Conservation (phyloP, 495 filamentous ascomycete species). For the Xylaria palmicola region DNA sequence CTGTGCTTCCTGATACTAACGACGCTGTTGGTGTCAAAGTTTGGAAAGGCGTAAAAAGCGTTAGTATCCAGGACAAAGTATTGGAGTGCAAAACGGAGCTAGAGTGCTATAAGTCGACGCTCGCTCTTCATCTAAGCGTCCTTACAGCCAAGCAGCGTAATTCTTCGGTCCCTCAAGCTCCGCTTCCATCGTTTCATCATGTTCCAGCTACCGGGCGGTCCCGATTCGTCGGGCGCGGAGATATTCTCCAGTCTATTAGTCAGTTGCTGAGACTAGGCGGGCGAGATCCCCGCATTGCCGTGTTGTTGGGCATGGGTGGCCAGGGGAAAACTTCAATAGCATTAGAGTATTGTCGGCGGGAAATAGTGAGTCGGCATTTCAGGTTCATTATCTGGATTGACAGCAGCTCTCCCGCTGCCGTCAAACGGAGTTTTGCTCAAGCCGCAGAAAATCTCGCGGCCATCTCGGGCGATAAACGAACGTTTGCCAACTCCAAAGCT, state of each 20-base stretch:
- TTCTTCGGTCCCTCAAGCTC: neutral
- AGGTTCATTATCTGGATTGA: conserved; percentile 4
- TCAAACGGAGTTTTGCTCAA: neutral
- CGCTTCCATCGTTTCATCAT: neutral
- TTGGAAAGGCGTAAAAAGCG: neutral
- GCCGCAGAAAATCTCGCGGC: neutral
- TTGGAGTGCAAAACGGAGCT: neutral
- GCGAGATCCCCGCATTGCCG: conserved; percentile 1
- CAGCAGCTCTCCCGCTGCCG: neutral
- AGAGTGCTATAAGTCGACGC: conserved; percentile 5
- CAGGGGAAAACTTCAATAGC: conserved; percentile 3
- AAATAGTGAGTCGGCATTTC: conserved; percentile 5
- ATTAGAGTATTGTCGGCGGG: neutral
- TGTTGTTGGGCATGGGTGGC: conserved; percentile 3
- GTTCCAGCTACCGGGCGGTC: neutral
- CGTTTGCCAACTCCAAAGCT: neutral
- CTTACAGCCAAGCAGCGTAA: neutral
- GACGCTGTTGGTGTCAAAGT: conserved; percentile 1
- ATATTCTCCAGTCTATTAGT: conserved; percentile 9
- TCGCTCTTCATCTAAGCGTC: neutral
- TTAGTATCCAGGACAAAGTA: neutral
- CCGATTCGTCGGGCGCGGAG: neutral
- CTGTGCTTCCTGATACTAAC: neutral
- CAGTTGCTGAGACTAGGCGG: neutral
- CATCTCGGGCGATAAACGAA: neutral